Percentiles rank a stretch among this genome's conserved stretches.
phyloP scores from a whole-genome alignment of 2,329 filamentous ascomycete species.

The Talaromyces amestolkiae region DNA sequence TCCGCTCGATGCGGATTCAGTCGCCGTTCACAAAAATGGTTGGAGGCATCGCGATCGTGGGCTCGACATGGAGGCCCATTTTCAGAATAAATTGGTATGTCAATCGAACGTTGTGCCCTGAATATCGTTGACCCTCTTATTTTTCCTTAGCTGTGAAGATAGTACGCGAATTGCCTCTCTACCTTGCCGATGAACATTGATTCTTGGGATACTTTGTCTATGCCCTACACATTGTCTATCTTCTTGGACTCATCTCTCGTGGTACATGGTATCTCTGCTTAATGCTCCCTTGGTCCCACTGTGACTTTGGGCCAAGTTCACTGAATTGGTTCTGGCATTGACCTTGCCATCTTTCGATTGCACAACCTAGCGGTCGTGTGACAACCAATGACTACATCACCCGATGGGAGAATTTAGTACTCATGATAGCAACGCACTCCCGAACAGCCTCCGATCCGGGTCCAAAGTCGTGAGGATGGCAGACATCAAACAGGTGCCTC shows the following conservation, averaged over 20 bases:
- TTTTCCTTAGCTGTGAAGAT: not conserved
- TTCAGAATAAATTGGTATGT: conserved; percentile 1
- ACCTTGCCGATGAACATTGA: not conserved
- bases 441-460: not conserved
- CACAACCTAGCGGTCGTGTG: not conserved
- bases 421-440: conserved; percentile 2
- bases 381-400: not conserved
- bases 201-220: not conserved
- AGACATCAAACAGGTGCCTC: not conserved
- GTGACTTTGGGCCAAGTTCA: not conserved
- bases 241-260: not conserved
- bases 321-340: not conserved
- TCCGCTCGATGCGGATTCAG: not conserved
- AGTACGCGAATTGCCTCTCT: not conserved
- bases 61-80: not conserved
- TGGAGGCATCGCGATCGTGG: conserved; percentile 9
- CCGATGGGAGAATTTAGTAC: not conserved
- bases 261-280: too few relatives aligned
- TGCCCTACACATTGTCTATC: not conserved
- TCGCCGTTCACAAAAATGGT: not conserved
- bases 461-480: not conserved
- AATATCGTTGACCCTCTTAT: not conserved
- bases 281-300: not conserved
- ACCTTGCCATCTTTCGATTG: not conserved
- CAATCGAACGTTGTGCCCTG: not conserved